phyloP scores from a whole-genome alignment of 2,329 filamentous ascomycete species.

The Aureobasidium melanogenum region DNA sequence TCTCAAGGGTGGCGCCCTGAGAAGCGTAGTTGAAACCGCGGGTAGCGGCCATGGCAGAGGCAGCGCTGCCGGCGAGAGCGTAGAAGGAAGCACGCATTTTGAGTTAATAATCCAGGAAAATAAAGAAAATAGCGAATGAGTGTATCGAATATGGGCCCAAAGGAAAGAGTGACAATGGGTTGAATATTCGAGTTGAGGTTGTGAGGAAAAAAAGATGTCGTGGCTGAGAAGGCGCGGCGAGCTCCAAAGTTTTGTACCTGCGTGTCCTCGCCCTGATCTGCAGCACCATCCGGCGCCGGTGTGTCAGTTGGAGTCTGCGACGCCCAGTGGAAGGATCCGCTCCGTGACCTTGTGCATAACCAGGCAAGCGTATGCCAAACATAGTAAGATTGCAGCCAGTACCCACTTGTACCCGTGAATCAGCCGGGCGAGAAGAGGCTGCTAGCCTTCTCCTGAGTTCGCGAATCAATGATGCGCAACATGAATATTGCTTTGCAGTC shows the following conservation, averaged over 20 bases:
- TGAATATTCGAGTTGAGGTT: background rate
- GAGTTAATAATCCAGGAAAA: background rate
- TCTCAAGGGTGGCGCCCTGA: slow-evolving; percentile 18
- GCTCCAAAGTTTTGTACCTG: slow-evolving; percentile 10
- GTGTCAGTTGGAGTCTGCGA: slow-evolving; percentile 8
- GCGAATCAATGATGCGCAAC: background rate
- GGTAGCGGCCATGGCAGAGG: slow-evolving; percentile 28
- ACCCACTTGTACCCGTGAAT: background rate
- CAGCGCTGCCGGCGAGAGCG: slow-evolving; percentile 30
- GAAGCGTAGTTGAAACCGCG: slow-evolving; percentile 69
- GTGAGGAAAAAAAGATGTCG: background rate
- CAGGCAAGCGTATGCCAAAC: slow-evolving; percentile 5
- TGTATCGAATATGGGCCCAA: background rate
- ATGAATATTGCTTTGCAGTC: background rate
- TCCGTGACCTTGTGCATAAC: background rate
- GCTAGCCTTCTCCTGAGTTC: background rate
- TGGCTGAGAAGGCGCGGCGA: background rate
- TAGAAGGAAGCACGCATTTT: slow-evolving; percentile 12
- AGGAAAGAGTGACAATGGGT: slow-evolving; percentile 11
- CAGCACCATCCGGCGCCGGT: background rate
- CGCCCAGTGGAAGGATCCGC: slow-evolving; percentile 7
- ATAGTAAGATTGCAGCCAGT: background rate
- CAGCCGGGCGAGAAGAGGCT: slow-evolving; percentile 7
- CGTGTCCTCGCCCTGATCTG: slow-evolving; percentile 10
- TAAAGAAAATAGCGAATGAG: background rate